Evolutionary conservation across 805 yeast genomes (phyloP), one percentile per base, ranked within the genome.

Genomic region (Saccharomycopsis fermentans): DNA sequence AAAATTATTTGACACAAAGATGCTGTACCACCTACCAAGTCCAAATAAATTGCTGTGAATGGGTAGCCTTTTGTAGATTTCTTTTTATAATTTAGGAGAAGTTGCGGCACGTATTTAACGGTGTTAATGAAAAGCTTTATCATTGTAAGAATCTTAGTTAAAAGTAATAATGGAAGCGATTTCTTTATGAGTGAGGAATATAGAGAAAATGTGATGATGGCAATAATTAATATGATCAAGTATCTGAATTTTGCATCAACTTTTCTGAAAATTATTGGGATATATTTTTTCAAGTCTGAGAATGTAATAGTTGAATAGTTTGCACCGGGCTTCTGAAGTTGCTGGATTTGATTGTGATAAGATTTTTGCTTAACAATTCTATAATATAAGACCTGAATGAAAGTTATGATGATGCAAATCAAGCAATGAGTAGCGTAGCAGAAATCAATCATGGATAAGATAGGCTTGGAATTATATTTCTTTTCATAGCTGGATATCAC

Each of bases 61-160:
- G 61, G 62, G 27, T 59, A 62, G 9, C 64, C 64, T 32, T 57
- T 55, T 14, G 58, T 59, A 2, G 62, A 57, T 40, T 62, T 62
- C 24, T 62, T 62, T 43, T 59, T 52, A 35, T 58, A 59, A 32
- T 62, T 62, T 12, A 62, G 34, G 14, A 57, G 17, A n/a, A 62
- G 39, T 40, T 62, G 64, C 4, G 64, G 64, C 6, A 62, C 50
- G 40, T 36, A 59, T 36, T 62, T 62, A 61, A 62, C 54, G 9
- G 59, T 53, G 36, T 62, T 62, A 8, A 62, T 47, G 26, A 62
- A 59, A 14, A 62, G 54, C 29, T 62, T 62, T 26, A 62, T 43
- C 36, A 57, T 40, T 11, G 64, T 62, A 11, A 62, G 56, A n/a
- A 57, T 43, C 37, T 57, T 59, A 2, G 64, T 62, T 6, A 62